Percentiles rank a stretch among this genome's conserved stretches.
Conservation (phyloP, 2,329 filamentous ascomycete genomes). For the Trichoderma breve region DNA sequence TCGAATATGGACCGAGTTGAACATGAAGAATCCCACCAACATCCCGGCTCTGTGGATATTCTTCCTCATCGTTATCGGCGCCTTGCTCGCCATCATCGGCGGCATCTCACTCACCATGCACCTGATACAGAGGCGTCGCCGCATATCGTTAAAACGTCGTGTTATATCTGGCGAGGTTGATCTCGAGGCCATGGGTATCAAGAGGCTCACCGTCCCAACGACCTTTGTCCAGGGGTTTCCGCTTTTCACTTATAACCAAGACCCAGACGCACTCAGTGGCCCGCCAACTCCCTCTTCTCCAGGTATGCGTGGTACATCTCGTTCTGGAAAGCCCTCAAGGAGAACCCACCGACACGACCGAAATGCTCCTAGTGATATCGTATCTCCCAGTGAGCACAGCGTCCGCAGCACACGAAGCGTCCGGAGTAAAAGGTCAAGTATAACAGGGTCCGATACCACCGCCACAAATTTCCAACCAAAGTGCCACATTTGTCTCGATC, state of each 20-base stretch:
- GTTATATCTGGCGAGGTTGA: slow-evolving; percentile 79
- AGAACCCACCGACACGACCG: slow-evolving; percentile 33
- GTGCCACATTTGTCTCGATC: slow-evolving; percentile 87
- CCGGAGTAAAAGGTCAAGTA: slow-evolving; percentile 40
- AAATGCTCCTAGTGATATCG: slow-evolving; percentile 30
- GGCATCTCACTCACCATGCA: slow-evolving; percentile 73
- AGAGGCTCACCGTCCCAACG: slow-evolving; percentile 72
- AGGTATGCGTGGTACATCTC: slow-evolving; percentile 29
- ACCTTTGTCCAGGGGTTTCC: slow-evolving; percentile 72
- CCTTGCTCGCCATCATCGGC: slow-evolving; percentile 66
- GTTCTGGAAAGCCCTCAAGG: slow-evolving; percentile 31
- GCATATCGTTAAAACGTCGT: slow-evolving; percentile 64
- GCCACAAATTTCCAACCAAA: slow-evolving; percentile 69
- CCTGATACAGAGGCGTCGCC: slow-evolving; percentile 68
- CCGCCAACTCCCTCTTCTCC: slow-evolving; percentile 39
- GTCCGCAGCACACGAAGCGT: slow-evolving; percentile 29
- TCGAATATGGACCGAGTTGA: slow-evolving; percentile 57
- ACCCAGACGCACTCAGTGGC: slow-evolving; percentile 41
- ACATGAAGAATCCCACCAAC: slow-evolving; percentile 44
- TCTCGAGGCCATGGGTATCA: slow-evolving; percentile 81
- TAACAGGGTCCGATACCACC: slow-evolving; percentile 37
- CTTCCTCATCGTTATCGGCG: slow-evolving; percentile 65
- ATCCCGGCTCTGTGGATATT: slow-evolving; percentile 83
- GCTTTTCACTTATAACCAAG: slow-evolving; percentile 70
- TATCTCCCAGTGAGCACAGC: slow-evolving; percentile 26